A percentile compares a stretch with the other conserved stretches of the same genome.
phyloP scores from a whole-genome alignment of 2,329 filamentous ascomycete species.

The Cladorrhinum sp. region DNA sequence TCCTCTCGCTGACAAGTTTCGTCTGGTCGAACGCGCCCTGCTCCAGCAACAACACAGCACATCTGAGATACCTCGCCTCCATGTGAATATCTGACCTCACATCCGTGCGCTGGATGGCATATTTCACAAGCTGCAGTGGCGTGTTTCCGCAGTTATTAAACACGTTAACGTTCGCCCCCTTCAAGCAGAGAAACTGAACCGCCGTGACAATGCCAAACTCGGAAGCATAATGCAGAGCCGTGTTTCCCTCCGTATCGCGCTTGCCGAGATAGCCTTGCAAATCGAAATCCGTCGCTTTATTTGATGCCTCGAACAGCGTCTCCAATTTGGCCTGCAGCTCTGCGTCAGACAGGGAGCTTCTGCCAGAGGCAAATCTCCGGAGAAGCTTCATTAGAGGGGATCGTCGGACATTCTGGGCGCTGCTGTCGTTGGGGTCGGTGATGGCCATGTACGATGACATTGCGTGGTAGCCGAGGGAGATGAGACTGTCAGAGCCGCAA shows the following conservation, averaged over 20 bases:
- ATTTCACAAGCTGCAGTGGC: slow-evolving; percentile 29
- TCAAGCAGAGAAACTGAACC: slow-evolving; percentile 24
- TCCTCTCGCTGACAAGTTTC: slow-evolving; percentile 28
- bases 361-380: slow-evolving; percentile 22
- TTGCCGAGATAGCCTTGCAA: slow-evolving; percentile 22
- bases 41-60: slow-evolving; percentile 27
- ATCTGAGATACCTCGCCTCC: slow-evolving; percentile 28
- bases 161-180: slow-evolving; percentile 25
- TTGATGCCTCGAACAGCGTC: slow-evolving; percentile 16
- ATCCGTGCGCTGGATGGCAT: slow-evolving; percentile 29
- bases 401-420: slow-evolving; percentile 22
- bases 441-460: not conserved
- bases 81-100: slow-evolving; percentile 30
- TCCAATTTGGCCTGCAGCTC: slow-evolving; percentile 24
- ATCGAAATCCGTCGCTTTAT: slow-evolving; percentile 21
- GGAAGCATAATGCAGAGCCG: slow-evolving; percentile 28
- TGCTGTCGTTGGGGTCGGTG: slow-evolving; percentile 23
- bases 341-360: slow-evolving; percentile 18
- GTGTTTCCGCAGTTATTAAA: slow-evolving; percentile 32
- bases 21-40: slow-evolving; percentile 29
- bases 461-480: slow-evolving; percentile 13
- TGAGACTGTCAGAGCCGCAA: slow-evolving; percentile 23
- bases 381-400: slow-evolving; percentile 28
- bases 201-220: slow-evolving; percentile 28
- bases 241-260: slow-evolving; percentile 29